A percentile compares a stretch with the other conserved stretches of the same genome.
Evolutionary conservation across 1,139 yeast genomes (phyloP).

Genomic region (Kodamaea derodonti): DNA sequence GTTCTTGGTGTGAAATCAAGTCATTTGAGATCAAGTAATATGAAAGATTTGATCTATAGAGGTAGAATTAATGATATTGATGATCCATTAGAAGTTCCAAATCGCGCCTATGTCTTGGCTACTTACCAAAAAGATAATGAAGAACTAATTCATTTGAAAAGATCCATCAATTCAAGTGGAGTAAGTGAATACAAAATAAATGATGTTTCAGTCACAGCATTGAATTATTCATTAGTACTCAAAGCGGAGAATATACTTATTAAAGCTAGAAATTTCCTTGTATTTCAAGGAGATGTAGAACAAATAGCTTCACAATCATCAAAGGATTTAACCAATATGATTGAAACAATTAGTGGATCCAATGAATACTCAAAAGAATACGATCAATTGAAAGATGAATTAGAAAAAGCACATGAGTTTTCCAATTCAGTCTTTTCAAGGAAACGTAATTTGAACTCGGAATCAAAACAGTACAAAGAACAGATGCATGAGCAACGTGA

Average conservation of each 20-base stretch:
- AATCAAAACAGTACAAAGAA: constrained; percentile 74
- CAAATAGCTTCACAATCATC: constrained; percentile 89
- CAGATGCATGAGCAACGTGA: constrained; percentile 71
- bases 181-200: constrained; percentile 69
- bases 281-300: constrained; percentile 96
- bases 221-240: constrained; percentile 62
- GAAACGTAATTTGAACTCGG: constrained; percentile 70
- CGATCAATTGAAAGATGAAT: constrained; percentile 61
- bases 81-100: constrained; percentile 33
- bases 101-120: constrained; percentile 76
- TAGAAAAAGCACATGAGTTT: constrained; percentile 63
- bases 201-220: constrained; percentile 56
- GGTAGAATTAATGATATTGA: constrained; percentile 42
- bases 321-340: constrained; percentile 61
- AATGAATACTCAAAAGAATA: constrained; percentile 63
- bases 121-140: constrained; percentile 65
- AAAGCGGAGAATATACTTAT: constrained; percentile 81
- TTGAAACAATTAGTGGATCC: constrained; percentile 86
- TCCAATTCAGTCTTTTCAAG: constrained; percentile 66
- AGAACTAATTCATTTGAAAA: constrained; percentile 46
- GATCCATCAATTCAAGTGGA: constrained; percentile 56
- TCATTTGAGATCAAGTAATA: constrained; percentile 70
- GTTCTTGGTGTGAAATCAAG: constrained; percentile 82
- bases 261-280: constrained; percentile 87
- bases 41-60: constrained; percentile 77